Percentiles rank a stretch among this genome's conserved stretches.
Conservation (phyloP, 2,329 filamentous ascomycete genomes). For the Aspergillus arachidicola region DNA sequence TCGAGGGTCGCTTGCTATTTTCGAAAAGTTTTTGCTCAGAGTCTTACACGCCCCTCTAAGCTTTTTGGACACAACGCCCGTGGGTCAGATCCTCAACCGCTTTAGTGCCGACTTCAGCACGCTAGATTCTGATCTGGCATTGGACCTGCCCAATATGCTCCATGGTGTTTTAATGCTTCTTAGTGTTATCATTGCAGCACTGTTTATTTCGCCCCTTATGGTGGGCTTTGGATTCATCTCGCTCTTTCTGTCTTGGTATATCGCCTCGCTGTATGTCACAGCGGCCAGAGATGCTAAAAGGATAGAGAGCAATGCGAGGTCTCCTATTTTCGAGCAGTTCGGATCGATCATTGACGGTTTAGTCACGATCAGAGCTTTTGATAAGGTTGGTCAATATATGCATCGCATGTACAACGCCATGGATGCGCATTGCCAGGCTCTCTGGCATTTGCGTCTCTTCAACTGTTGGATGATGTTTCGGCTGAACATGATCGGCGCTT, state of each 20-base stretch:
- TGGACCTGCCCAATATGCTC: conserved; percentile 62
- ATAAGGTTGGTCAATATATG: conserved; percentile 67
- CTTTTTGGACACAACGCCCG: conserved; percentile 76
- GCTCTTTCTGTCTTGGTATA: conserved; percentile 5
- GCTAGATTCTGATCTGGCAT: conserved; percentile 67
- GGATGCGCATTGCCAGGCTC: conserved; percentile 14
- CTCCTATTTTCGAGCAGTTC: conserved; percentile 77
- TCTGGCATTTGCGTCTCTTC: conserved; percentile 66
- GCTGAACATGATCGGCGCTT: conserved; percentile 64
- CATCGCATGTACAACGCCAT: conserved; percentile 62
- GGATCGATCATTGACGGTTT: conserved; percentile 71
- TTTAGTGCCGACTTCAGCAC: conserved; percentile 76
- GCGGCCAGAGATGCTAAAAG: conserved; percentile 73
- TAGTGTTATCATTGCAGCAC: conserved; percentile 59
- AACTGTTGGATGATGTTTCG: conserved; percentile 77
- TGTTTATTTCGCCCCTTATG: conserved; percentile 7
- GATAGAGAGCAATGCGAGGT: conserved; percentile 73
- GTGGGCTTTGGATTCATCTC: conserved; percentile 9
- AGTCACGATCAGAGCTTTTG: conserved; percentile 72
- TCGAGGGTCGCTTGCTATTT: conserved; percentile 68
- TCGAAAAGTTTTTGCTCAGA: conserved; percentile 66
- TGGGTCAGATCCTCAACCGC: conserved; percentile 74
- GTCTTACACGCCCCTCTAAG: conserved; percentile 71
- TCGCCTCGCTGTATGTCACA: conserved; percentile 62
- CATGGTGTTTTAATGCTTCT: conserved; percentile 63